A percentile compares a stretch with the other conserved stretches of the same genome.
Conservation (phyloP, 2,329 filamentous ascomycete species). For the Paecilomyces variotii region DNA sequence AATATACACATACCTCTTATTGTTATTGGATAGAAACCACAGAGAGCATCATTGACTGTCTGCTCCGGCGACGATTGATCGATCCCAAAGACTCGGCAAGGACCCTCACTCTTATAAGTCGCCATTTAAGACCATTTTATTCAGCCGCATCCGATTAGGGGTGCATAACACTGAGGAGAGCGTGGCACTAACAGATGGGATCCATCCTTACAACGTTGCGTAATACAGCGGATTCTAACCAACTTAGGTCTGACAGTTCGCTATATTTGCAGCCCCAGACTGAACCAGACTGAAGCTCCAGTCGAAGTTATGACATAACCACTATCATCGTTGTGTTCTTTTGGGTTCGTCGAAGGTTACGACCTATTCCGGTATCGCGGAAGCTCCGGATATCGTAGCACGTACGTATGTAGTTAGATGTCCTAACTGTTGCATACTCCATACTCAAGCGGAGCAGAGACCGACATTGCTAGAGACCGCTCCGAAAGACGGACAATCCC, state of each 20-base stretch:
- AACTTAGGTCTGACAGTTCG: not conserved
- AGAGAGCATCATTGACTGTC: not conserved
- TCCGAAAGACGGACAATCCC: not conserved
- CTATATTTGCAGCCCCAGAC: not conserved
- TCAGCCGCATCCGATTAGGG: not conserved
- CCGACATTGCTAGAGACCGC: not conserved
- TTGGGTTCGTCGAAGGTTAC: not conserved
- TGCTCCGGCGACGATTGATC: not conserved
- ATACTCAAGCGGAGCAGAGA: no score
- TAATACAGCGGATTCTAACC: not conserved
- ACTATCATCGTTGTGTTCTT: not conserved
- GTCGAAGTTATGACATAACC: not conserved
- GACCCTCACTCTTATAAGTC: not conserved
- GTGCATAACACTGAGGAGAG: not conserved
- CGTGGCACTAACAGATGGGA: not conserved
- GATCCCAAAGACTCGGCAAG: not conserved
- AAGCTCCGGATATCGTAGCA: not conserved
- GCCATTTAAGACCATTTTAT: not conserved
- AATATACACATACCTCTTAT: not conserved
- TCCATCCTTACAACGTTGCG: not conserved
- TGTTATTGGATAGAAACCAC: not conserved
- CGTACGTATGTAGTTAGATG: not conserved
- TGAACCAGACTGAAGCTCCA: not conserved
- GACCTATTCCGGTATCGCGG: not conserved
- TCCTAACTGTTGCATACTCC: not conserved